These are phyloP conservation scores for Choiromyces venosus DNA, from an alignment of 495 filamentous ascomycete species.

Conservation along the genomic window DNA sequence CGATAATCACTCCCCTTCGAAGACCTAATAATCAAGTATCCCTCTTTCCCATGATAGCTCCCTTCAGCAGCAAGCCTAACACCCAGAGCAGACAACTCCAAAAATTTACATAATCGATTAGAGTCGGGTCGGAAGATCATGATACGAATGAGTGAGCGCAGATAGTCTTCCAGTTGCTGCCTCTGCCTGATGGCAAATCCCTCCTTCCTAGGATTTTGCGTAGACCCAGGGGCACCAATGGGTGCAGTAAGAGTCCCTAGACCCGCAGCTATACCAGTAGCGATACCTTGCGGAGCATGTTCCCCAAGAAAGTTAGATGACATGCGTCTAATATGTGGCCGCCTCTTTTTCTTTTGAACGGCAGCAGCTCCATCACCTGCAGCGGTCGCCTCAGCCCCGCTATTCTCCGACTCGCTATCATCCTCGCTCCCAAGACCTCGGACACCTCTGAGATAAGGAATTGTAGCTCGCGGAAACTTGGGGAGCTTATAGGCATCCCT, in stretches of 20 bases:
- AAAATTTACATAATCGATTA: slow-evolving; percentile 90
- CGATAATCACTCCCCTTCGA: slow-evolving; percentile 87
- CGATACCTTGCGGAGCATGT: slow-evolving; percentile 39
- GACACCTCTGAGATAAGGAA: slow-evolving; percentile 80
- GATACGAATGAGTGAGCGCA: slow-evolving; percentile 90
- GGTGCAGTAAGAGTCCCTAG: slow-evolving; percentile 48
- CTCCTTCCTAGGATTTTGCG: slow-evolving; percentile 47
- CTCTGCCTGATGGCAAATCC: slow-evolving; percentile 66
- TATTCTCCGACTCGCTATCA: slow-evolving; percentile 62
- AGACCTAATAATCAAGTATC: slow-evolving; percentile 82
- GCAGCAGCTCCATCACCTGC: slow-evolving; percentile 47
- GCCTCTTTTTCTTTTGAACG: slow-evolving; percentile 58
- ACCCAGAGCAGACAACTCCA: slow-evolving; percentile 89
- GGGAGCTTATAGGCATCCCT: slow-evolving; percentile 58
- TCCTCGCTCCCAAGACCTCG: slow-evolving; percentile 78
- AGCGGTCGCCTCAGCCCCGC: slow-evolving; percentile 52
- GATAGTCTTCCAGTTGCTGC: slow-evolving; percentile 79
- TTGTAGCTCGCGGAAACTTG: slow-evolving; percentile 81
- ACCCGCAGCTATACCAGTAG: slow-evolving; percentile 44
- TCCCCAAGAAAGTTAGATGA: slow-evolving; percentile 47
- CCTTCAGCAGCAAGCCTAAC: slow-evolving; percentile 93
- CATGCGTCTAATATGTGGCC: slow-evolving; percentile 53
- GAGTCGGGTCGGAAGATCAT: slow-evolving; percentile 94
- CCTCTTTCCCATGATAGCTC: slow-evolving; percentile 97
- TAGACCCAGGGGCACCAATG: slow-evolving; percentile 39